Base-by-base conservation (phyloP, 345 rosid species). In the Hypericum androsaemum region DNA sequence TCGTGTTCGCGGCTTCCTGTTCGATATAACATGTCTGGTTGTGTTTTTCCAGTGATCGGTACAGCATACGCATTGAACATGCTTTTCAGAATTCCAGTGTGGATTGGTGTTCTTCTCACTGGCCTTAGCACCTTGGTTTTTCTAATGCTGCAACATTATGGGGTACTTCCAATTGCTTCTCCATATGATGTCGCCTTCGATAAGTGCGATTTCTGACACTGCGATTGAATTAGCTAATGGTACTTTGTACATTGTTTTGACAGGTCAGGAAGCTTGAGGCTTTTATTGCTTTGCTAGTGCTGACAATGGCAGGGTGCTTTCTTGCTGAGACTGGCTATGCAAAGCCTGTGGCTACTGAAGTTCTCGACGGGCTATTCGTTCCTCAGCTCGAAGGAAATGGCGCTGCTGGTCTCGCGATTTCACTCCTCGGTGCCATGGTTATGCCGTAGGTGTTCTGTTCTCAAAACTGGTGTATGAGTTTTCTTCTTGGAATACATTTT, bases 21-120 rank as follows among this genome's bases (percentile, higher is more conserved):
- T 57, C 5, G 16, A 2, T 39, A 47, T 39, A 6, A 16, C 11
- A 6, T 38, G 12, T 16, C 22, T 47, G 38, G 13, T 22, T 39
- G 72, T 59, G 53, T 41, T 12, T 64, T 56, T 64, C n/a, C 79
- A 90, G 98, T 90, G 41, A 90, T 84, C 61, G 96, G 98, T 43
- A 90, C 98, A 14, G 96, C 98, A 43, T 90, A 82, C 74, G 95
- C 98, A 13, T 69, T 90, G 70, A 90, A 90, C 75, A 87, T 90
- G 95, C 92, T 90, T 64, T 90, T 90, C 73, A 79, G 60, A 28
- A 76, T 82, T 65, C 92, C 95, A 5, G 65, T 90, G 17, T 90
- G 98, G 98, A 66, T 78, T 55, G 96, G 98, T 50, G 98, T 87
- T 52, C 92, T 90, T 61, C 77, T 84, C 64, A 90, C 96, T 12